A percentile compares a stretch with the other conserved stretches of the same genome.
Evolutionary conservation across 495 filamentous ascomycete genomes (phyloP).

Genomic region (Penicillium odoratum): DNA sequence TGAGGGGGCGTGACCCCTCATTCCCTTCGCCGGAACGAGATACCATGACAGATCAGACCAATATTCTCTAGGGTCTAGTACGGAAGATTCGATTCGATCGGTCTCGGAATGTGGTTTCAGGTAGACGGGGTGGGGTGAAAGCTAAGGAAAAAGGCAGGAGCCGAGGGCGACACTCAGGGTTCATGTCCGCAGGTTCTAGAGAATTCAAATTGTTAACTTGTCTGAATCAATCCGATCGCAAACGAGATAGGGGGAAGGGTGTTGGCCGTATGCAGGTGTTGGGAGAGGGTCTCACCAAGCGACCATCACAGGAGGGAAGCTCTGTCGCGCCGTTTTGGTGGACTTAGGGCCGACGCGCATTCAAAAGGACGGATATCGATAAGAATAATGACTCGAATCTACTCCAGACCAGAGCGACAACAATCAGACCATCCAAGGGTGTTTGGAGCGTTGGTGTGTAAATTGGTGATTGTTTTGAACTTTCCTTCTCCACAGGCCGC

Average conservation of each 20-base stretch:
- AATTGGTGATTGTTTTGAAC: constrained; percentile 41
- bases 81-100: constrained; percentile 12
- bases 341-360: constrained; percentile 20
- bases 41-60: constrained; percentile 34
- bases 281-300: constrained; percentile 28
- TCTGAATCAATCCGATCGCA: constrained; percentile 15
- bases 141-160: constrained; percentile 37
- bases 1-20: constrained; percentile 40
- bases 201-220: constrained; percentile 14
- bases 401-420: neutral
- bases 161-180: constrained; percentile 32
- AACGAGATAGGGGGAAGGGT: constrained; percentile 8
- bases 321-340: constrained; percentile 31
- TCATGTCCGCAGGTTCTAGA: constrained; percentile 41
- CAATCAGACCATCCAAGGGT: neutral
- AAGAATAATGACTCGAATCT: neutral
- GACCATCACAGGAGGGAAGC: constrained; percentile 33
- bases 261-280: constrained; percentile 14
- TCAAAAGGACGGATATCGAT: constrained; percentile 6
- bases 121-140: constrained; percentile 26
- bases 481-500: constrained; percentile 45
- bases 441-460: constrained; percentile 12
- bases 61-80: constrained; percentile 4
- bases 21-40: constrained; percentile 40
- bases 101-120: constrained; percentile 28